phyloP scores from a whole-genome alignment of 257 asterid species.

The Jasminum sambac region DNA sequence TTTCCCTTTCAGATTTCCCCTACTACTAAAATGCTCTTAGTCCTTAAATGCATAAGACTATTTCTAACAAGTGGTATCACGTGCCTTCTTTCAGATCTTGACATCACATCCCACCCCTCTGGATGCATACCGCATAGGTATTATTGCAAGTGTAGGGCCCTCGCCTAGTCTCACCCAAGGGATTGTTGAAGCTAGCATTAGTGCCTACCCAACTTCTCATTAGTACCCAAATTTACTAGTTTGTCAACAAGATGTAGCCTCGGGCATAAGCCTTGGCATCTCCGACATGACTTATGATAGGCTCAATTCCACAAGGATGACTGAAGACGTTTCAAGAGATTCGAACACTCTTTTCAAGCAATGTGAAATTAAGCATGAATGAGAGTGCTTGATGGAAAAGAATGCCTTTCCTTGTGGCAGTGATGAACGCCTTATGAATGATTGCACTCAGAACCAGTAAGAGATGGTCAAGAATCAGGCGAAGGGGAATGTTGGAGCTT shows the following conservation, averaged over 20 bases:
- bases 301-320: slow-evolving; percentile 45
- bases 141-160: slow-evolving; percentile 30
- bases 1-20: too few relatives aligned
- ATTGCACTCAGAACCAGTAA: too few relatives aligned
- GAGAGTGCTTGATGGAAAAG: too few relatives aligned
- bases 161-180: slow-evolving; percentile 45
- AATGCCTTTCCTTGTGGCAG: too few relatives aligned
- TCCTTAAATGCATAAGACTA: slow-evolving; percentile 11
- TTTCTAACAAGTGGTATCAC: background rate
- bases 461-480: too few relatives aligned
- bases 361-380: too few relatives aligned
- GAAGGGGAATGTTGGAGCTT: too few relatives aligned
- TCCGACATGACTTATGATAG: slow-evolving; percentile 45
- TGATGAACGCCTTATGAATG: too few relatives aligned
- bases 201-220: slow-evolving; percentile 42
- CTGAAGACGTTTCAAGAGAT: slow-evolving; percentile 41
- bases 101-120: slow-evolving; percentile 43
- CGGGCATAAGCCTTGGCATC: slow-evolving; percentile 33
- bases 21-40: too few relatives aligned
- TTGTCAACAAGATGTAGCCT: slow-evolving; percentile 37
- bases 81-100: slow-evolving; percentile 37
- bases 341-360: slow-evolving; percentile 60
- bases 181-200: slow-evolving; percentile 42
- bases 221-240: slow-evolving; percentile 46
- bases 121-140: slow-evolving; percentile 41